These are phyloP conservation scores for Phytophthora megakarya DNA, from an alignment of 352 stramenopile genomes.

Conservation along the genomic window DNA sequence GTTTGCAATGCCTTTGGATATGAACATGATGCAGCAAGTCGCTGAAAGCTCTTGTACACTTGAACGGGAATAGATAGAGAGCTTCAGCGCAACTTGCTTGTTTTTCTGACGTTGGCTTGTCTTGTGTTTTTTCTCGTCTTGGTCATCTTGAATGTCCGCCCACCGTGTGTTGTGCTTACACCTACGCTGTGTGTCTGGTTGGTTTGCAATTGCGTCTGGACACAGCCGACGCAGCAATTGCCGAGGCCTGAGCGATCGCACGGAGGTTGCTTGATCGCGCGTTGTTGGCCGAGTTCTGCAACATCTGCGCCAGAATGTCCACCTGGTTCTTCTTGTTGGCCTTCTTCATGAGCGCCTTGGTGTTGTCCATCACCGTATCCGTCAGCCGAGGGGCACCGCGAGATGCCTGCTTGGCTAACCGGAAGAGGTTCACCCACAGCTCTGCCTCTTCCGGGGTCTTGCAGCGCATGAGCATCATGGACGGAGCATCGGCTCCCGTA, in stretches of 20 bases:
- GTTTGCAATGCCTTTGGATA: slow-evolving; percentile 28
- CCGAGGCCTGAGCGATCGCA: slow-evolving; percentile 41
- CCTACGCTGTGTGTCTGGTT: slow-evolving; percentile 31
- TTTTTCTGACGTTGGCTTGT: slow-evolving; percentile 40
- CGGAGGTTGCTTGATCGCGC: slow-evolving; percentile 39
- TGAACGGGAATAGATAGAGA: slow-evolving; percentile 43
- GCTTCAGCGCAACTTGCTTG: slow-evolving; percentile 30
- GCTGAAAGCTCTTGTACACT: slow-evolving; percentile 38
- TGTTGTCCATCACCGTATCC: slow-evolving; percentile 32
- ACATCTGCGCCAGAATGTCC: slow-evolving; percentile 48
- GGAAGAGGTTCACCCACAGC: slow-evolving; percentile 78
- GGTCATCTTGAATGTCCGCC: slow-evolving; percentile 20
- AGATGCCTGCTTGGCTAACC: slow-evolving; percentile 63
- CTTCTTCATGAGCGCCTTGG: slow-evolving; percentile 42
- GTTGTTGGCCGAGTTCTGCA: slow-evolving; percentile 44
- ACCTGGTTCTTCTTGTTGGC: slow-evolving; percentile 52
- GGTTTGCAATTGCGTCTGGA: slow-evolving; percentile 33
- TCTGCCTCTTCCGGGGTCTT: slow-evolving; percentile 62
- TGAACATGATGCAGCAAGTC: slow-evolving; percentile 36
- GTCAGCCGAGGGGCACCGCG: slow-evolving; percentile 29
- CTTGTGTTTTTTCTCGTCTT: slow-evolving; percentile 46
- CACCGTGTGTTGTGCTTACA: slow-evolving; percentile 12
- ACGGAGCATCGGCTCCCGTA: slow-evolving; percentile 37
- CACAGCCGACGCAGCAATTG: slow-evolving; percentile 38
- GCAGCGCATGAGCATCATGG: slow-evolving; percentile 67